Evolutionary conservation across 2,329 filamentous ascomycete genomes (phyloP).

Genomic region (Epichloe amarillans): DNA sequence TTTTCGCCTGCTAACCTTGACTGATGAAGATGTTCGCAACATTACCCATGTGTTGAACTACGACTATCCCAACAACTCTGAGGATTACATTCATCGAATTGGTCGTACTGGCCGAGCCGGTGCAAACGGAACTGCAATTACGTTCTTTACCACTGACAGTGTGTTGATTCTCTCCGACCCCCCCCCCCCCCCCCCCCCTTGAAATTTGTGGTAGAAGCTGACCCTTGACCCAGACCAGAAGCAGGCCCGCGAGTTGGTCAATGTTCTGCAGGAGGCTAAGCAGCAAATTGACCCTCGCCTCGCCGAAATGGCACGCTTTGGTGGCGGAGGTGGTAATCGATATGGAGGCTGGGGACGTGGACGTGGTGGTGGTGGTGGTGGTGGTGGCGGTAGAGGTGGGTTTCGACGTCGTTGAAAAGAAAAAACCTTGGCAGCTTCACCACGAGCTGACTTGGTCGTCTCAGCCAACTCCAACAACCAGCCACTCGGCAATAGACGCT

Average conservation of each 20-base stretch:
- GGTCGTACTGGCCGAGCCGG: constrained; percentile 94
- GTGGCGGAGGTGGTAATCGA: constrained; percentile 66
- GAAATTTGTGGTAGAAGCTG: background rate
- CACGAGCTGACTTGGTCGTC: constrained; percentile 22
- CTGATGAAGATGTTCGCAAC: constrained; percentile 84
- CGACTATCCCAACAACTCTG: constrained; percentile 98
- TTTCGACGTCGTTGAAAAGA: constrained; percentile 22
- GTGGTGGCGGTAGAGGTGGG: constrained; percentile 31
- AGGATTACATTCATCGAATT: constrained; percentile 96
- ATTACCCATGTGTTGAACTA: constrained; percentile 99
- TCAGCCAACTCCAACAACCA: constrained; percentile 36
- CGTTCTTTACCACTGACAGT: constrained; percentile 99
- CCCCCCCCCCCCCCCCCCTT: background rate
- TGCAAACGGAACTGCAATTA: constrained; percentile 90
- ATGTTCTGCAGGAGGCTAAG: constrained; percentile 88
- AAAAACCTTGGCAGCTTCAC: constrained; percentile 14
- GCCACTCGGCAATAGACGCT: constrained; percentile 36
- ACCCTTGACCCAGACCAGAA: constrained; percentile 52
- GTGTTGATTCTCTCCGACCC: constrained; percentile 30
- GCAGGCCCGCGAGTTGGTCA: constrained; percentile 92
- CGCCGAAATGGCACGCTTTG: constrained; percentile 87
- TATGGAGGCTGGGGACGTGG: constrained; percentile 60
- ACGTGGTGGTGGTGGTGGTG: constrained; percentile 26
- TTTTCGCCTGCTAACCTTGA: constrained; percentile 64
- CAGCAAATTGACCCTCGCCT: constrained; percentile 95